Conservation (phyloP, 768 basidiomycete species). For the Russula foetens region DNA sequence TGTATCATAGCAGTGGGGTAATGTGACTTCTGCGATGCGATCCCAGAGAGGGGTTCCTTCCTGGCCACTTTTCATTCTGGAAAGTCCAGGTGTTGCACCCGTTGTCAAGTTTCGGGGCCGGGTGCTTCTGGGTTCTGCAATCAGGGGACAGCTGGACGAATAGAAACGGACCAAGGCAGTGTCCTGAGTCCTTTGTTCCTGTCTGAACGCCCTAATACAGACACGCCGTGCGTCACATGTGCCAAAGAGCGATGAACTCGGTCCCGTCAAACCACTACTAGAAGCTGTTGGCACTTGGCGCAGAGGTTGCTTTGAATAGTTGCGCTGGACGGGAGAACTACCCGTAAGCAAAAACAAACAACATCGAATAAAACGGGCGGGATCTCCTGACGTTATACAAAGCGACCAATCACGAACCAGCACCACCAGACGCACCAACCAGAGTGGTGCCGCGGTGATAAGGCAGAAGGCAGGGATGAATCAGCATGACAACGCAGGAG, state of each 20-base stretch:
- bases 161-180: background rate
- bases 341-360: too few relatives aligned
- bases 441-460: too few relatives aligned
- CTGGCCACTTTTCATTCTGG: background rate
- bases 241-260: background rate
- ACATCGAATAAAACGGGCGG: too few relatives aligned
- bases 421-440: too few relatives aligned
- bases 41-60: background rate
- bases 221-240: background rate
- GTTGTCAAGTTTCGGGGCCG: conserved; percentile 9
- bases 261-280: too few relatives aligned
- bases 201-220: background rate
- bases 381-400: too few relatives aligned
- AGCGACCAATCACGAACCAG: too few relatives aligned
- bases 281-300: background rate
- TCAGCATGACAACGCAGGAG: background rate
- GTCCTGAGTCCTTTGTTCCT: too few relatives aligned
- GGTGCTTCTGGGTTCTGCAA: background rate
- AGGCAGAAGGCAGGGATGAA: too few relatives aligned
- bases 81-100: background rate
- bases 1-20: too few relatives aligned
- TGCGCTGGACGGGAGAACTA: too few relatives aligned
- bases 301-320: too few relatives aligned
- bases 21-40: background rate
- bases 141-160: background rate